Evolutionary conservation across 2,329 filamentous ascomycete genomes (phyloP), one percentile per base, ranked within the genome.

Genomic region (Orbilia oligospora): DNA sequence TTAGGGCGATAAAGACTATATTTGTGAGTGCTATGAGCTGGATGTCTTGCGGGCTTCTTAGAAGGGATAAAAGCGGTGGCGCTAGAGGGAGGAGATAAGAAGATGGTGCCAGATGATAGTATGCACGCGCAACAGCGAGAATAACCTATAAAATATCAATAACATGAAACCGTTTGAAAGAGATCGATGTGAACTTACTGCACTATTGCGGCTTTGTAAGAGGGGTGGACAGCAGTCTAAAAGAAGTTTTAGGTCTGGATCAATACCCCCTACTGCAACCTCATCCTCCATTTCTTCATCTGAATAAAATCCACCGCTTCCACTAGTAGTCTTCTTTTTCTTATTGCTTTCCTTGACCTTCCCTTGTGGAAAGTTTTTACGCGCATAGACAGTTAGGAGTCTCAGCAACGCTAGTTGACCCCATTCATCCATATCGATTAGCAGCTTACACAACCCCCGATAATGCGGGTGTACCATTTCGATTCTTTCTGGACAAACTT

Each of bases 381-480:
- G 90, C 1, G 93, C 90, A 84, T 99, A 99, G 22, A 90, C 86
- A 0, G 92, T 91, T 89, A 98, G 91, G 80, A 99, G 86, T 46
- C 90, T 89, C 81, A 99, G 83, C 1, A 92, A 92, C 1, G 93
- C 92, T 68, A 98, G 85, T 85, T 99, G 96, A 49, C 94, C 92
- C 96, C 96, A 99, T 85, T 99, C 96, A 83, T 99, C 96, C 96
- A 99, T 99, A 83, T 99, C 96, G 24, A 97, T 93, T 66, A 98
- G 86, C 86, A 97, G 97, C 84, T 90, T 93, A 80, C 97, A 91
- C 80, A 99, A 86, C 41, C 89, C 88, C 64, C 93, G 90, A 85
- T 98, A 99, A 83, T 97, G 92, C 81, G 92, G 91, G 84, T 99
- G 96, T 81, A 99, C 90, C 76, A 99, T 86, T 83, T 97, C 94